A percentile compares a stretch with the other conserved stretches of the same genome.
These are phyloP conservation scores for Barnettozyma sucrosica DNA, from an alignment of 805 yeast genomes.

Conservation along the genomic window DNA sequence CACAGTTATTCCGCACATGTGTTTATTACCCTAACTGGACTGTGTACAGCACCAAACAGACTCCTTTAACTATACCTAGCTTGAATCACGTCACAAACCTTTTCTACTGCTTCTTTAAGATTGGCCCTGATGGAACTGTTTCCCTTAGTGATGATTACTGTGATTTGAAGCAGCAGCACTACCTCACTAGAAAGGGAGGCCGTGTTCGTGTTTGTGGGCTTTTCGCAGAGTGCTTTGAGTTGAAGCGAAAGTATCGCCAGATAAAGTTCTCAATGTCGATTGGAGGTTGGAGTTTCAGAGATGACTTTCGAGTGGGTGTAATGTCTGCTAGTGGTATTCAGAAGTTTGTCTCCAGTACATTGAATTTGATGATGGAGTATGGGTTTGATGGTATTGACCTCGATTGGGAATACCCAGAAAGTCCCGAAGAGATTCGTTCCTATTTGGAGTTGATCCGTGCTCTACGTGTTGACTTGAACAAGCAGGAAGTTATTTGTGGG, in stretches of 20 bases:
- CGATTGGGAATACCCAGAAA: conserved; percentile 89
- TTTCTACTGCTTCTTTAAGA: conserved; percentile 69
- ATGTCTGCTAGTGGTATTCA: conserved; percentile 34
- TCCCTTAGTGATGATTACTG: conserved; percentile 59
- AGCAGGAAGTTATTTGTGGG: conserved; percentile 11
- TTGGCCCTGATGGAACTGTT: conserved; percentile 53
- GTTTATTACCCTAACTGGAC: conserved; percentile 57
- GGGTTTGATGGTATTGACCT: conserved; percentile 88
- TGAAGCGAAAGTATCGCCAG: conserved; percentile 37
- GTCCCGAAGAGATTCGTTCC: conserved; percentile 34
- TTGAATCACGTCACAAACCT: conserved; percentile 53
- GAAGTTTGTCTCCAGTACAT: conserved; percentile 46
- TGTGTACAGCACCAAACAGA: conserved; percentile 55
- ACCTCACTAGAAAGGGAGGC: neutral
- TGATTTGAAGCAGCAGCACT: conserved; percentile 41
- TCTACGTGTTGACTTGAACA: neutral
- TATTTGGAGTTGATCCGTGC: conserved; percentile 28
- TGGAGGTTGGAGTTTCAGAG: conserved; percentile 71
- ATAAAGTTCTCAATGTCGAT: conserved; percentile 64
- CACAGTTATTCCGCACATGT: conserved; percentile 21
- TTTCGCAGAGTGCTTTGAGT: conserved; percentile 40
- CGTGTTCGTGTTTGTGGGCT: conserved; percentile 32
- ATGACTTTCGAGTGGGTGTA: conserved; percentile 32
- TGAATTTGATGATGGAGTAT: conserved; percentile 41
- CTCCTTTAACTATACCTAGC: conserved; percentile 55